Conservation (phyloP, 805 yeast species). For the Monosporozyma aquatica region DNA sequence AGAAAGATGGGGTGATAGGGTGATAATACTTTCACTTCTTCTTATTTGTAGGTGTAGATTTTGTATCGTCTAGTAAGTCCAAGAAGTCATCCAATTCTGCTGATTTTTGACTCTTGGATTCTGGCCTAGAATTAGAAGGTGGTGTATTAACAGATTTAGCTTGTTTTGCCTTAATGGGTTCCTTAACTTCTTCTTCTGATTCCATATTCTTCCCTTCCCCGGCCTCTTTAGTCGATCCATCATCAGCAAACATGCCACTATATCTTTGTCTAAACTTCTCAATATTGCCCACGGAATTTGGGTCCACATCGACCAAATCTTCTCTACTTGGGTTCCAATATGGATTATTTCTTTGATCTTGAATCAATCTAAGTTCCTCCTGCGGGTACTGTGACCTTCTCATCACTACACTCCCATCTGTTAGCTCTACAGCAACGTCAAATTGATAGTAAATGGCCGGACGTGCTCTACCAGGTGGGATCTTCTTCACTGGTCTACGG, state of each 20-base stretch:
- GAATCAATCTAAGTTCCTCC: conserved; percentile 72
- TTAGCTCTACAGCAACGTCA: conserved; percentile 77
- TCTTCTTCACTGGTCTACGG: conserved; percentile 57
- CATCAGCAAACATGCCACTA: conserved; percentile 34
- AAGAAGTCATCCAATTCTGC: conserved; percentile 29
- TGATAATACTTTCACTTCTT: conserved; percentile 10
- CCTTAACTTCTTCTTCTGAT: background rate
- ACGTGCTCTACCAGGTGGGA: conserved; percentile 74
- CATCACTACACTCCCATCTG: conserved; percentile 84
- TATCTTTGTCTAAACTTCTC: conserved; percentile 65
- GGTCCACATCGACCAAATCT: conserved; percentile 63
- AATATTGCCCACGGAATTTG: conserved; percentile 77
- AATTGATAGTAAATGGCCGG: conserved; percentile 91
- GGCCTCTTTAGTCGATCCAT: background rate
- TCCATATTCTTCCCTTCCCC: conserved; percentile 3
- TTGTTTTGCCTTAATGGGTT: conserved; percentile 4
- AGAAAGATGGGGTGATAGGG: background rate
- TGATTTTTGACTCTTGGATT: conserved; percentile 2
- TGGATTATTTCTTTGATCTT: conserved; percentile 80
- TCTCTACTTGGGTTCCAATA: conserved; percentile 85
- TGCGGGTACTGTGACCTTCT: conserved; percentile 86
- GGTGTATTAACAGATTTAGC: conserved; percentile 7
- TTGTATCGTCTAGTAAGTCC: conserved; percentile 23
- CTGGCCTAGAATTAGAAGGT: conserved; percentile 3
- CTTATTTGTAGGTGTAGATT: conserved; percentile 23